phyloP scores from a whole-genome alignment of 2,329 filamentous ascomycete species.

The Purpureocillium takamizusanense region DNA sequence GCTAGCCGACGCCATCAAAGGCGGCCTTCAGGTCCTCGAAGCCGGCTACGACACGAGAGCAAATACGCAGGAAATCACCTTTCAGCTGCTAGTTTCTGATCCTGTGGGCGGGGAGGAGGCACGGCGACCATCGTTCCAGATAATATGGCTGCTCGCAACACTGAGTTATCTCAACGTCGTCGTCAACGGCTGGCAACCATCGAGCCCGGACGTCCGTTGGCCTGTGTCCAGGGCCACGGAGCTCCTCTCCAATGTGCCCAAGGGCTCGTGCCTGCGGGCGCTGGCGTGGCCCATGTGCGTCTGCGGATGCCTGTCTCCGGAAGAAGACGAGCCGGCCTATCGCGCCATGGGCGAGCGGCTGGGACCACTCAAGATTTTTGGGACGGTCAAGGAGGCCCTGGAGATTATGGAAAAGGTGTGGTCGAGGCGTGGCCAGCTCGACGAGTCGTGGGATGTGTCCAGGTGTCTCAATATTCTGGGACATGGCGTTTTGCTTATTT shows the following conservation, averaged over 20 bases:
- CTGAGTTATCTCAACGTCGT: conserved; percentile 39
- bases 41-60: background rate
- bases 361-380: conserved; percentile 34
- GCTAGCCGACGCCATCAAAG: conserved; percentile 28
- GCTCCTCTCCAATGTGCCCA: conserved; percentile 22
- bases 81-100: conserved; percentile 7
- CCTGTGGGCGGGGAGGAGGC: conserved; percentile 10
- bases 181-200: conserved; percentile 41
- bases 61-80: background rate
- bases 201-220: conserved; percentile 28
- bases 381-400: conserved; percentile 33
- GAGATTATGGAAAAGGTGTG: conserved; percentile 38
- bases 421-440: conserved; percentile 26
- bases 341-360: conserved; percentile 29
- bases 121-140: conserved; percentile 18
- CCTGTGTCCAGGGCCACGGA: conserved; percentile 22
- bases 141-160: conserved; percentile 39
- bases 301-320: conserved; percentile 29
- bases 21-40: conserved; percentile 20
- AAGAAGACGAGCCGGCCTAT: conserved; percentile 31
- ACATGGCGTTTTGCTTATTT: conserved; percentile 29
- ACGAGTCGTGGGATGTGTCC: conserved; percentile 34
- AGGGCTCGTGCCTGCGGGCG: conserved; percentile 21
- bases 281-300: conserved; percentile 32
- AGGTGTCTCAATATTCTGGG: conserved; percentile 32